Percentiles rank a stretch among this genome's conserved stretches.
These are phyloP conservation scores for Myxozyma neglecta DNA, from an alignment of 805 yeast genomes.

Conservation along the genomic window DNA sequence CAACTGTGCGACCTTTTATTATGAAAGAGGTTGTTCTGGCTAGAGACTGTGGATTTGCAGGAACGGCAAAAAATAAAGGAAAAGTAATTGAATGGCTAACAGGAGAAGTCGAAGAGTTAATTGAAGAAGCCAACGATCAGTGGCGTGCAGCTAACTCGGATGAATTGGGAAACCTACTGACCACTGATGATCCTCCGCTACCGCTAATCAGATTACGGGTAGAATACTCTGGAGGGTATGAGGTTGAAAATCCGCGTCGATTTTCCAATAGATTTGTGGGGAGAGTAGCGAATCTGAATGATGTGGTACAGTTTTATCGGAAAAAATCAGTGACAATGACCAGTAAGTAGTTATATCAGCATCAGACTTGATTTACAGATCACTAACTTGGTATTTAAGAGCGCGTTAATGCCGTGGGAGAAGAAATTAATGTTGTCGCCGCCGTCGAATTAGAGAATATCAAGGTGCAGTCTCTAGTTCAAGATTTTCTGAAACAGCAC, in stretches of 20 bases:
- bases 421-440: conserved; percentile 27
- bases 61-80: conserved; percentile 60
- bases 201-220: conserved; percentile 79
- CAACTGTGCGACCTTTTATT: conserved; percentile 77
- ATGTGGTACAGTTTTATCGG: conserved; percentile 70
- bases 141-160: conserved; percentile 45
- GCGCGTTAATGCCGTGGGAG: conserved; percentile 13
- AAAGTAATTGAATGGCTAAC: conserved; percentile 62
- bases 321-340: conserved; percentile 43
- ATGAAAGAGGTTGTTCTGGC: conserved; percentile 64
- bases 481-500: conserved; percentile 60
- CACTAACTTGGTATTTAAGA: background rate
- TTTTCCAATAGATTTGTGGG: conserved; percentile 91
- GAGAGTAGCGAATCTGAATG: conserved; percentile 84
- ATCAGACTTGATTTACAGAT: background rate
- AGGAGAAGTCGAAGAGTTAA: conserved; percentile 64
- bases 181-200: conserved; percentile 56
- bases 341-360: conserved; percentile 10
- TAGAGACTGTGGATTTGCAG: conserved; percentile 53
- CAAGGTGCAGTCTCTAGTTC: conserved; percentile 63
- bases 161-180: conserved; percentile 33
- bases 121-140: conserved; percentile 55
- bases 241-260: conserved; percentile 85
- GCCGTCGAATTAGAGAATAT: conserved; percentile 45
- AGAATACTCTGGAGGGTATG: conserved; percentile 87